A percentile compares a stretch with the other conserved stretches of the same genome.
Evolutionary conservation across 139 green algal species (phyloP).

Genomic region (Yamagishiella unicocca): DNA sequence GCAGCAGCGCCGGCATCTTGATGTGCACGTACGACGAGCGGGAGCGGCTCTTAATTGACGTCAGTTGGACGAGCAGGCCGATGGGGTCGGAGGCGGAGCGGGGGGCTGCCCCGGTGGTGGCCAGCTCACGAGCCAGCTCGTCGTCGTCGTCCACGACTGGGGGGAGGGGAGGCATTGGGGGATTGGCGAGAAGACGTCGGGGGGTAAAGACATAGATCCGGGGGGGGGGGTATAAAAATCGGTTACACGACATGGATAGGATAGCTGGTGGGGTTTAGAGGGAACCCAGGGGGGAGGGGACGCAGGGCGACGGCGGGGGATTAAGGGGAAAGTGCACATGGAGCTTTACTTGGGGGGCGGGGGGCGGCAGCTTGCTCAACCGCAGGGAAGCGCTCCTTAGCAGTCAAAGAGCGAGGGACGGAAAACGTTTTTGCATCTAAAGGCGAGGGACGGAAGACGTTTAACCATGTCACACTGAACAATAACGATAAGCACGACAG

Average conservation of each 20-base stretch:
- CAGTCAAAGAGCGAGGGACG: no score
- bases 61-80: conserved; percentile 55
- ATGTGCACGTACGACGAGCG: conserved; percentile 40
- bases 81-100: conserved; percentile 53
- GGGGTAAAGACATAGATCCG: background rate
- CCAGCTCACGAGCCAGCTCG: conserved; percentile 41
- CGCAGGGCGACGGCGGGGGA: background rate
- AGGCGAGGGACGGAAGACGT: no score
- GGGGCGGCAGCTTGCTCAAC: no score
- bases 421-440: no score
- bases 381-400: no score
- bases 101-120: background rate
- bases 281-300: background rate
- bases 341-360: no score
- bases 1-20: conserved; percentile 54
- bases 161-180: background rate
- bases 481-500: no score
- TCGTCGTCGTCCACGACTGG: conserved; percentile 12
- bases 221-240: no score
- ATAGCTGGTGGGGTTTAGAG: no score
- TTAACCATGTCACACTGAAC: no score
- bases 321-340: background rate
- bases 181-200: background rate
- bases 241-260: no score
- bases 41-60: background rate